Percentiles rank a stretch among this genome's conserved stretches.
These are phyloP conservation scores for Suillus subalutaceus DNA, from an alignment of 768 basidiomycete species.

Conservation along the genomic window DNA sequence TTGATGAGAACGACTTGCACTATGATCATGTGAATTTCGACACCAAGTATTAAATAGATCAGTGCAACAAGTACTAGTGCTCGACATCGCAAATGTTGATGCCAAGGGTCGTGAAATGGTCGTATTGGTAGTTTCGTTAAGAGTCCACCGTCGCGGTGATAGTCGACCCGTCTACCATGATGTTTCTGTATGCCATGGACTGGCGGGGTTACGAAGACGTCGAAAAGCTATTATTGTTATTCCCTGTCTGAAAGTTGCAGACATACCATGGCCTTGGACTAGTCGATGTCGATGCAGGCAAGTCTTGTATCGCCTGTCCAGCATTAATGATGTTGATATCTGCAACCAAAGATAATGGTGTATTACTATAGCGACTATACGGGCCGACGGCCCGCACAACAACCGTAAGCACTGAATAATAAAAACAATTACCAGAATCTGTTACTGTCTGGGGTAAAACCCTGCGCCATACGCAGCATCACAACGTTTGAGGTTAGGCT, in stretches of 20 bases:
- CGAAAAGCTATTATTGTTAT: too few relatives aligned
- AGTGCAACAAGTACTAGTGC: too few relatives aligned
- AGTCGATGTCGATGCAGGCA: background rate
- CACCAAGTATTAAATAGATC: too few relatives aligned
- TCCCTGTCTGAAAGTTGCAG: background rate
- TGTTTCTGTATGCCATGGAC: too few relatives aligned
- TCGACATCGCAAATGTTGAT: too few relatives aligned
- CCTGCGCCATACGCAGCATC: slow-evolving; percentile 38
- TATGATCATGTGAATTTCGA: too few relatives aligned
- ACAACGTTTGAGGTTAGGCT: slow-evolving; percentile 44
- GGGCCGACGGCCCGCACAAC: background rate
- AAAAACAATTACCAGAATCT: slow-evolving; percentile 34
- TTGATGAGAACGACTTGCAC: too few relatives aligned
- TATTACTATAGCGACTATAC: slow-evolving; percentile 1
- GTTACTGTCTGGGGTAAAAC: slow-evolving; percentile 29
- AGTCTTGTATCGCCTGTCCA: background rate
- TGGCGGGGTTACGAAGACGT: too few relatives aligned
- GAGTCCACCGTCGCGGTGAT: too few relatives aligned
- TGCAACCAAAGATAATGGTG: background rate
- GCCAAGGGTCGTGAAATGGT: too few relatives aligned
- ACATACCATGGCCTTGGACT: background rate
- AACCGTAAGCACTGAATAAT: background rate
- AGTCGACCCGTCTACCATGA: too few relatives aligned
- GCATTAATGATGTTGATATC: background rate
- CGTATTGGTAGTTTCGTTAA: too few relatives aligned